Base-by-base conservation (phyloP, 2,329 filamentous ascomycete species). In the Sarocladiaceae sp. region DNA sequence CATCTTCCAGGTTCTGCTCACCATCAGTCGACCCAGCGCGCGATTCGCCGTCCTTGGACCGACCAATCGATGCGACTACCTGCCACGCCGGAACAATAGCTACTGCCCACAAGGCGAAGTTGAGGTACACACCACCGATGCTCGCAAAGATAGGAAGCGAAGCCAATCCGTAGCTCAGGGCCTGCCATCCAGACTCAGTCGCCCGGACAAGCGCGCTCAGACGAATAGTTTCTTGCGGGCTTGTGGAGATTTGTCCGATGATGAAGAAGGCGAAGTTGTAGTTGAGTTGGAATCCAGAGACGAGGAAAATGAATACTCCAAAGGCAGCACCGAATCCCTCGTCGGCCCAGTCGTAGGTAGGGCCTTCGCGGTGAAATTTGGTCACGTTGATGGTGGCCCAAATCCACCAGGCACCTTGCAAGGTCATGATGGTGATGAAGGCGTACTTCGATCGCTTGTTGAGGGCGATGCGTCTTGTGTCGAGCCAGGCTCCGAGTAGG, bases 191-290 rank as follows among this genome's bases (percentile, higher is more conserved):
- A 2, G 83, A 86, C 62, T 88, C 84, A 0, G 81, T 86, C 0
- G 81, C 85, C 54, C 85, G 73, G 7, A 88, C 65, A 10, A 88
- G 64, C 0, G 82, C 83, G 0, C 84, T 77, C 56, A 84, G 78
- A 1, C 85, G 76, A 22, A 88, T 76, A 0, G 87, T 77, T 57
- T 88, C 82, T 33, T 77, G 74, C 26, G 84, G 75, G 11, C 73
- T 72, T 2, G 71, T 68, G 0, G 85, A 83, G 3, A 88, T 63
- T 55, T 86, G 82, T 0, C 78, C 75, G 11, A 88, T 78, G 51
- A 88, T 72, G 60, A 88, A 88, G 65, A 87, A 87, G 6, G 86
- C 66, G 61, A 81, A 87, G 57, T 88, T 74, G 62, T 88, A 88
- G 60, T 88, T 88, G n/a, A 87, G 58, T 62, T 88, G 84, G 55